Evolutionary conservation across 1,284 basidiomycete species (phyloP), one percentile per base, ranked within the genome.

Genomic region (Ganoderma lucidum): DNA sequence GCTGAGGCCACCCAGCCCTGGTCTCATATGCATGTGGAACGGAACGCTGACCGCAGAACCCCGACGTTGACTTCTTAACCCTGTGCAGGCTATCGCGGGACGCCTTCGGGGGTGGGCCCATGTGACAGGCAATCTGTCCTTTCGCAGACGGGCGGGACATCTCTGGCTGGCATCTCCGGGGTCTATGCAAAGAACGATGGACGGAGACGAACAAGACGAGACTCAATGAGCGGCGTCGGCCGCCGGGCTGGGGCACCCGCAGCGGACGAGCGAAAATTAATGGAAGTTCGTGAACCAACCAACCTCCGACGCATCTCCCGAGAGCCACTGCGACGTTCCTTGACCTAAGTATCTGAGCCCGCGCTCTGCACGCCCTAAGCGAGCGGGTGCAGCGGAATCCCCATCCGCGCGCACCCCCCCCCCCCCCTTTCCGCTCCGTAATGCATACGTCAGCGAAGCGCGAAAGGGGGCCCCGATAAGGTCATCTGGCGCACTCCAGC

Each of bases 51-150:
- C 69, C 45, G 66, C 42, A 45, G 62, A 56, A 42, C 62, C 41
- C 71, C 67, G 68, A 41, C 66, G 55, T 32, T 14, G 59, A 64
- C 48, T 66, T 64, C 61, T 63, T 64, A 55, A 68, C 53, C 66
- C 64, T 67, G 37, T 59, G 41, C 61, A 9, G 35, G 60, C 69
- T 69, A 64, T 67, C 69, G 69, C 69, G 69, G 69, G 69, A 70
- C 62, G 48, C 62, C 61, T 62, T 63, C 65, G 65, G 67, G 61
- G 6, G 41, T 32, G 51, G 12, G 9, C 42, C 55, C 69, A 70
- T 67, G 65, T 72, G 71, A 72, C 69, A 42, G 55, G 44, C 59
- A 66, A 72, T 70, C 58, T 69, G 67, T 51, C 67, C 67, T 64
- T 66, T 65, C 66, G 37, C 61, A 64, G 69, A 53, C 35, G 64